These are phyloP conservation scores for Macrophomina pseudophaseolina DNA, from an alignment of 2,329 filamentous ascomycete genomes.

Conservation along the genomic window DNA sequence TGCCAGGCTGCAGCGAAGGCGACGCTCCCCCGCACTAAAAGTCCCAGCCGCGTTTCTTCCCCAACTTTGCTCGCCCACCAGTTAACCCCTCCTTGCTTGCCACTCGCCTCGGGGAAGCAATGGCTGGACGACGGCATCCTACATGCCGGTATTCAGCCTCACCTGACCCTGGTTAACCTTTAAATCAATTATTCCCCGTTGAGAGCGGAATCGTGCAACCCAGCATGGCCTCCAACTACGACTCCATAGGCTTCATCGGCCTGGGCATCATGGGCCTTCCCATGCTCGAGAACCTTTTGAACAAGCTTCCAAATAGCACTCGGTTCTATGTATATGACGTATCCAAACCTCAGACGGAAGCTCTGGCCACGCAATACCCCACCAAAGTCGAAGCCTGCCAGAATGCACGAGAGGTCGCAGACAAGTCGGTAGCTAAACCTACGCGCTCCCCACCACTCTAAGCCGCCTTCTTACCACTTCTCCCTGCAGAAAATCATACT, in stretches of 20 bases:
- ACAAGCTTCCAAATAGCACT: constrained; percentile 51
- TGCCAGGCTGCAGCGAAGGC: neutral
- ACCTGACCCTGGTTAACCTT: neutral
- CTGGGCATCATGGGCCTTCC: constrained; percentile 62
- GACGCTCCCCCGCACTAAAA: constrained; percentile 1
- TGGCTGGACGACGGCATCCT: neutral
- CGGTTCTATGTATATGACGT: constrained; percentile 58
- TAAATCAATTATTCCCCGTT: neutral
- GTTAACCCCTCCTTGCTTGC: constrained; percentile 8
- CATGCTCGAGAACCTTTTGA: constrained; percentile 57
- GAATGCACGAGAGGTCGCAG: constrained; percentile 56
- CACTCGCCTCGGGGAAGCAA: neutral
- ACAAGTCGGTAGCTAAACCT: constrained; percentile 51
- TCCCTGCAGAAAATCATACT: constrained; percentile 52
- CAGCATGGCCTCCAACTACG: constrained; percentile 9
- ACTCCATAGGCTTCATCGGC: constrained; percentile 57
- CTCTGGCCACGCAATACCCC: constrained; percentile 45
- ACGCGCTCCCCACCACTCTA: neutral
- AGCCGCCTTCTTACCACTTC: neutral
- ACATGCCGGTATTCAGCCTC: neutral
- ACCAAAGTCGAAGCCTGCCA: constrained; percentile 45
- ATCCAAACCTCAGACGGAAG: constrained; percentile 48
- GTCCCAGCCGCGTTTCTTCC: constrained; percentile 4
- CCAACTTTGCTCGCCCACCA: neutral
- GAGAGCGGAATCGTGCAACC: neutral